A percentile compares a stretch with the other conserved stretches of the same genome.
Evolutionary conservation across 495 filamentous ascomycete genomes (phyloP).

Genomic region (Xylaria scruposa): DNA sequence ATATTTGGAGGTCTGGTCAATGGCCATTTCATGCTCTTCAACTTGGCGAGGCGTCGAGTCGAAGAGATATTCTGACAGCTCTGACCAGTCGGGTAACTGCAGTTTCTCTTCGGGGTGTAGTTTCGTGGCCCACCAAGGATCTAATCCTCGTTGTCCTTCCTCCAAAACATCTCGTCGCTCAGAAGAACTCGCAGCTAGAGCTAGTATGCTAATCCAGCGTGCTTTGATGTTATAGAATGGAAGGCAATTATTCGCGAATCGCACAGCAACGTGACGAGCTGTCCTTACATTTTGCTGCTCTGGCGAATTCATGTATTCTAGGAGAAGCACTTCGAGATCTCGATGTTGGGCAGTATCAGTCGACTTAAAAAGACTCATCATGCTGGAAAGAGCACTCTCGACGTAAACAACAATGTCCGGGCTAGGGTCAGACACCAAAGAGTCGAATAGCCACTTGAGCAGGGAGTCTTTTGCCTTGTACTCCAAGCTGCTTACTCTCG

Average conservation of each 20-base stretch:
- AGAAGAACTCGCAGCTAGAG: constrained; percentile 65
- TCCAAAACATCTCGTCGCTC: constrained; percentile 84
- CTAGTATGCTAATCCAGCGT: constrained; percentile 87
- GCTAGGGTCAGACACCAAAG: constrained; percentile 80
- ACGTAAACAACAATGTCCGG: constrained; percentile 82
- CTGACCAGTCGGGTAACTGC: constrained; percentile 54
- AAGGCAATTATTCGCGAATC: constrained; percentile 90
- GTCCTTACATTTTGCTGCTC: constrained; percentile 52
- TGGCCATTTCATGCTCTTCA: constrained; percentile 34
- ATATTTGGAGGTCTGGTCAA: constrained; percentile 38
- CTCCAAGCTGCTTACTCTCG: constrained; percentile 58
- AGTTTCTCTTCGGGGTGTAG: constrained; percentile 44
- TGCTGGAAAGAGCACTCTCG: constrained; percentile 83
- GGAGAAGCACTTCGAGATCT: constrained; percentile 55
- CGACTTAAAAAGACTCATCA: constrained; percentile 60
- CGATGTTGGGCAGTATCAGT: constrained; percentile 42
- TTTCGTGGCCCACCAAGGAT: constrained; percentile 56
- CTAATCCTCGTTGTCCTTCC: constrained; percentile 87
- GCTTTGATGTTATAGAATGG: constrained; percentile 78
- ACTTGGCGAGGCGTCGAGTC: constrained; percentile 24
- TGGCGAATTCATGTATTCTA: constrained; percentile 66
- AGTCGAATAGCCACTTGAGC: constrained; percentile 80
- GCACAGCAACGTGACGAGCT: constrained; percentile 80
- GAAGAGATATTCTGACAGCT: constrained; percentile 56
- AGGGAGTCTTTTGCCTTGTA: constrained; percentile 61